These are phyloP conservation scores for Neoconidiobolus thromboides DNA, from an alignment of 371 early-diverging fungal species.

Conservation along the genomic window DNA sequence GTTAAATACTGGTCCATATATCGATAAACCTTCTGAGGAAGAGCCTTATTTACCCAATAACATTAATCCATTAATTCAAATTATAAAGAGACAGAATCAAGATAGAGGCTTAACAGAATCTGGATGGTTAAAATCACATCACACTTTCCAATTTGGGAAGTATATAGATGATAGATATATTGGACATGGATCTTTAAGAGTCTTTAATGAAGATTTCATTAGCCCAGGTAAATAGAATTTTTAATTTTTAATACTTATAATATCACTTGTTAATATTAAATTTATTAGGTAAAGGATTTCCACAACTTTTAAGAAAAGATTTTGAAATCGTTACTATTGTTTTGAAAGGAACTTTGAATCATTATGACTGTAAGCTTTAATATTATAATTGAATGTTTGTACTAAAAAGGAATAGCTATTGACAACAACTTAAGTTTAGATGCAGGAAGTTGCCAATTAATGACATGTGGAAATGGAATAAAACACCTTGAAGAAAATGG, in stretches of 20 bases:
- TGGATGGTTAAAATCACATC: conserved; percentile 1
- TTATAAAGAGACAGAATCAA: not conserved
- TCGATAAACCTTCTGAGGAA: no score
- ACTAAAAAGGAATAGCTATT: not conserved
- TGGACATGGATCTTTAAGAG: not conserved
- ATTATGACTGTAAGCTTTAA: conserved; percentile 2
- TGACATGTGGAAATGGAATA: conserved; percentile 6
- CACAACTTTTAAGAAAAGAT: conserved; percentile 1
- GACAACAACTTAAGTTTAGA: not conserved
- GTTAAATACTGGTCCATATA: no score
- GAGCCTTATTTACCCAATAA: no score
- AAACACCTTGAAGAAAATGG: not conserved
- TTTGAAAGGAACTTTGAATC: not conserved
- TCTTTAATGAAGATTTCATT: conserved; percentile 4
- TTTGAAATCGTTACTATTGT: conserved; percentile 3
- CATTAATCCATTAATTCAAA: not conserved
- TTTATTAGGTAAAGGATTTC: conserved; percentile 1
- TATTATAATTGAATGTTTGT: not conserved
- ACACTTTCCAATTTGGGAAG: conserved; percentile 1
- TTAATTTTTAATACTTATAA: not conserved
- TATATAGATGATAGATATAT: not conserved
- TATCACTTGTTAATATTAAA: no score
- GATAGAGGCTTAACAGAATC: not conserved
- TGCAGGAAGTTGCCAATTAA: not conserved
- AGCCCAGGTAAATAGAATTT: not conserved